Evolutionary conservation across 768 basidiomycete genomes (phyloP), one percentile per base, ranked within the genome.

Genomic region (Lenzites betulinus): DNA sequence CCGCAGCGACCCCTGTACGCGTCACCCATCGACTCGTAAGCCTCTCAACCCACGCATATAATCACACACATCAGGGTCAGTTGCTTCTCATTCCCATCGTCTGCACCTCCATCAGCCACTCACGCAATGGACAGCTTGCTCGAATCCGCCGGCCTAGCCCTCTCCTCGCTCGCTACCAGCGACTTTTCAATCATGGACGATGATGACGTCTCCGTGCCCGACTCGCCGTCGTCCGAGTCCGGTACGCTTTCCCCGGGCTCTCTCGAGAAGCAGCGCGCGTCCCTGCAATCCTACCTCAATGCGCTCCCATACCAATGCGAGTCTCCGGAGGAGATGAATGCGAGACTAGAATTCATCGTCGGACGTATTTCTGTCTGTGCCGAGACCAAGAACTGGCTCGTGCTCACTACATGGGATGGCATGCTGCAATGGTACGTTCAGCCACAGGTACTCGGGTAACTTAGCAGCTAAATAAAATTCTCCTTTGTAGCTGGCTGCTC

Each of bases 321-420:
- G 70, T 76, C 87, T 23, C 70, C 82, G 48, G 83, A 88, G 60
- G 83, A 85, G 54, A 93, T 93, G 90, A 83, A 88, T 54, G 70
- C 74, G 28, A 82, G 83, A 64, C 81, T 93, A 8, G 87, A 90
- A 66, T 69, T 79, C 50, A 90, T 93, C 64, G 79, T 92, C 11
- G 79, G 82, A 44, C 89, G 82, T 74, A 83, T 93, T 47, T 75
- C 79, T 61, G 76, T 91, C 23, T 89, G 88, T 63, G 87, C 85
- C n/a, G 84, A 85, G 70, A 77, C 87, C 50, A 86, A 84, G 76
- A 88, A 89, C 65, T 93, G 91, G 91, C 75, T 82, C 35, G 77
- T 84, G 20, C 78, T 92, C 43, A 83, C 85, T 26, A 86, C 84
- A 7, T 93, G 91, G 90, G 90, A 92, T 72, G 87, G 86, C 18